Conservation (phyloP, 805 yeast species). For the Zygotorulaspora danielsina region DNA sequence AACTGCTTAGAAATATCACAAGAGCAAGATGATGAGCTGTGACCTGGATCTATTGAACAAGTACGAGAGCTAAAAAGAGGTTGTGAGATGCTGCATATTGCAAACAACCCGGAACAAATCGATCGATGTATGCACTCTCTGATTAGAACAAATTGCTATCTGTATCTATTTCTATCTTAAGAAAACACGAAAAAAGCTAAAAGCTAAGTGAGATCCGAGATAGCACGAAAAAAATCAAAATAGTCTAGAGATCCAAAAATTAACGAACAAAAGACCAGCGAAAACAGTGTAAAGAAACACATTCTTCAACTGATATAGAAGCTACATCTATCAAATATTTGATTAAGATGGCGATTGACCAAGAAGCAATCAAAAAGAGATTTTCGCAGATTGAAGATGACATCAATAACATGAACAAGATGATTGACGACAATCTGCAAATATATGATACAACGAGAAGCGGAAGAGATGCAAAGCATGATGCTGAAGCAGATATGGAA, state of each 20-base stretch:
- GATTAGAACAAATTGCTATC: too few relatives aligned
- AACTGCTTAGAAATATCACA: too few relatives aligned
- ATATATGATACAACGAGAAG: constrained; percentile 10
- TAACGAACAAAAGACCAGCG: background rate
- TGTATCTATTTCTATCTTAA: too few relatives aligned
- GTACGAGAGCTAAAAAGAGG: too few relatives aligned
- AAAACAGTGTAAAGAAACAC: background rate
- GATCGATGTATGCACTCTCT: too few relatives aligned
- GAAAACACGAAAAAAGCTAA: constrained; percentile 1
- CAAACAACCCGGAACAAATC: too few relatives aligned
- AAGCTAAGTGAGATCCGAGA: background rate
- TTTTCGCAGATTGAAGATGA: constrained; percentile 36
- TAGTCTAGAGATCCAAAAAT: background rate
- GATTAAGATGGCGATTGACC: constrained; percentile 25
- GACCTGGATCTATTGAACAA: too few relatives aligned
- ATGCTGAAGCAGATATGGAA: background rate
- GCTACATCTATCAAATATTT: too few relatives aligned
- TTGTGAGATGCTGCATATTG: too few relatives aligned
- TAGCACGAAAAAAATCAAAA: background rate
- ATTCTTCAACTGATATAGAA: too few relatives aligned
- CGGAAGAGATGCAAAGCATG: background rate
- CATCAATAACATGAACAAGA: constrained; percentile 34
- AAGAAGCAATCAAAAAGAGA: constrained; percentile 31
- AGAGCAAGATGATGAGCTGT: too few relatives aligned
- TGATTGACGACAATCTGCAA: constrained; percentile 35